A percentile compares a stretch with the other conserved stretches of the same genome.
phyloP scores from a whole-genome alignment of 257 asterid genomes.

The Nicotiana noctiflora region DNA sequence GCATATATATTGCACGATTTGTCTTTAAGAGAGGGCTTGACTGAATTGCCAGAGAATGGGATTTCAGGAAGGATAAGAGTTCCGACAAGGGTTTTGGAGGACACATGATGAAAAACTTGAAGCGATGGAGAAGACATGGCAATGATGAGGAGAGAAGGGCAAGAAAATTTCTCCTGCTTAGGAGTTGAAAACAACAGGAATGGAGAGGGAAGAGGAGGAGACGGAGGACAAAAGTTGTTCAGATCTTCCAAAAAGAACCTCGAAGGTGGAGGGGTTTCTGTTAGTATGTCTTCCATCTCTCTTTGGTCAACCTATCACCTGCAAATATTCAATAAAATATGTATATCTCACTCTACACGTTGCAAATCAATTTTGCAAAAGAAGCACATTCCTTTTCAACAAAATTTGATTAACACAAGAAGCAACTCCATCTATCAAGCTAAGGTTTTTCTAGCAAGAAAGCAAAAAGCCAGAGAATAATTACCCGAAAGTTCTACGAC shows the following conservation, averaged over 20 bases:
- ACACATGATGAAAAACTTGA: constrained; percentile 55
- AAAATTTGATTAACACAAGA: not conserved
- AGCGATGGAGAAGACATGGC: constrained; percentile 75
- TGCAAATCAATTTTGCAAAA: not conserved
- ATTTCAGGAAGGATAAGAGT: constrained; percentile 75
- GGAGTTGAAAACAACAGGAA: constrained; percentile 52
- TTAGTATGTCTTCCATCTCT: constrained; percentile 88
- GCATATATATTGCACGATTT: constrained; percentile 81
- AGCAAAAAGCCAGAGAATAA: not conserved
- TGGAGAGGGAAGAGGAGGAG: constrained; percentile 70
- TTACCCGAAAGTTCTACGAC: not conserved
- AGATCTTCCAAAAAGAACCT: constrained; percentile 83
- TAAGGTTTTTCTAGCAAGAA: not conserved
- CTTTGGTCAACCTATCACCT: constrained; percentile 21
- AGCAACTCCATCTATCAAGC: not conserved
- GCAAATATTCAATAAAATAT: constrained; percentile 15
- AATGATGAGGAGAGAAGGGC: constrained; percentile 70
- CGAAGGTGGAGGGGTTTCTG: constrained; percentile 92
- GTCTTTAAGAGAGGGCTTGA: constrained; percentile 54
- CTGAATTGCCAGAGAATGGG: constrained; percentile 63
- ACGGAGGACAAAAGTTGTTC: constrained; percentile 79
- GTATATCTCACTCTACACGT: not conserved
- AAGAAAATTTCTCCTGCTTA: constrained; percentile 33
- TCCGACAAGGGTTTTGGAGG: constrained; percentile 61
- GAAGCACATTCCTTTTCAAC: not conserved